Evolutionary conservation across 2,329 filamentous ascomycete genomes (phyloP), one percentile per base, ranked within the genome.

Genomic region (Beauveria bassiana): DNA sequence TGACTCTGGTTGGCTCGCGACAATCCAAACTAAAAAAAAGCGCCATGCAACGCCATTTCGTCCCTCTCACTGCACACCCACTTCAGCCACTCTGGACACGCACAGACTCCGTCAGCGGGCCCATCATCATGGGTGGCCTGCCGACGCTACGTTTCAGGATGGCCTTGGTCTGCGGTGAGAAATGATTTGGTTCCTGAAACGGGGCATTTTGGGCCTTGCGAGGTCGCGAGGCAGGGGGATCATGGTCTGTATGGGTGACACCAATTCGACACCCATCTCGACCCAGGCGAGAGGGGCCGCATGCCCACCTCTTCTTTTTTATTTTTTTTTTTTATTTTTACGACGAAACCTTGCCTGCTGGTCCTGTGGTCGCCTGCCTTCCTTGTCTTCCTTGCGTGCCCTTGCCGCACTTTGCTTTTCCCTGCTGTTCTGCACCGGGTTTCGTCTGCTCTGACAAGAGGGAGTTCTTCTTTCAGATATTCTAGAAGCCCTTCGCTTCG

Each of bases 181-280:
- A 68, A 66, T 68, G 68, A 67, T 64, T 62, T 66, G 61, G 68
- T 70, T 68, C 68, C 68, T 69, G 68, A 69, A 69, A 70, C 68
- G 66, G 64, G 62, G 55, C 57, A 42, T 50, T 45, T 40, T 38
- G 34, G 58, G 60, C 51, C 61, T 61, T 58, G 42, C 55, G 53
- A 56, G 61, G 59, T 64, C 63, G 62, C 63, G 65, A 54, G 52
- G 42, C 34, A 28, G 26, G 58, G 54, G 61, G 65, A 55, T 38
- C 28, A 22, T 31, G 52, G 52, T 22, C 24, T n/a, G 40, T 47
- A 57, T 55, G 52, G 47, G 61, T 60, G 51, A 63, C 50, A 59
- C 61, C 61, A 60, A 62, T 47, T 62, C 61, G 61, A 62, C 61
- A 62, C 60, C 53, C 34, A 62, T 59, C 61, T 62, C 61, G 55